Evolutionary conservation across 768 basidiomycete genomes (phyloP).

Genomic region (Boletus sp.): DNA sequence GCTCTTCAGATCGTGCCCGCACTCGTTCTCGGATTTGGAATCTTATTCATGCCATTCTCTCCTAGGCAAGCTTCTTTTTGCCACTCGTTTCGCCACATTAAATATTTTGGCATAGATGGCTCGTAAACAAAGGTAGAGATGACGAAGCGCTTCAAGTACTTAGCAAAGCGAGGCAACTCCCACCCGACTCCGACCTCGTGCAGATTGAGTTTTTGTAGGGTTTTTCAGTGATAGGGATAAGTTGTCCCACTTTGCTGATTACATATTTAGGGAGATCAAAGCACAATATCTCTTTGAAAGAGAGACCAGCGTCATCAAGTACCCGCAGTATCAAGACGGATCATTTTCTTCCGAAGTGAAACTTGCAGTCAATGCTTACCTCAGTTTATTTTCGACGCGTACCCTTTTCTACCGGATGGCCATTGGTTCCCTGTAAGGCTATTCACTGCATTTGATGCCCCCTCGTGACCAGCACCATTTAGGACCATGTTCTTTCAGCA

Average conservation of each 20-base stretch:
- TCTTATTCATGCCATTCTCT: slow-evolving; percentile 77
- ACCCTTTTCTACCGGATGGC: slow-evolving; percentile 60
- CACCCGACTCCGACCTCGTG: slow-evolving; percentile 59
- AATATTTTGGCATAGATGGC: slow-evolving; percentile 44
- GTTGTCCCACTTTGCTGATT: neutral
- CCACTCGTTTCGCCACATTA: neutral
- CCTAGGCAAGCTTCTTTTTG: slow-evolving; percentile 47
- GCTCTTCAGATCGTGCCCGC: slow-evolving; percentile 75
- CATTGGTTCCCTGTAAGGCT: slow-evolving; percentile 52
- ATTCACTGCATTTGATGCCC: neutral
- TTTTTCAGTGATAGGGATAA: neutral
- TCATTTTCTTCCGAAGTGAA: slow-evolving; percentile 54
- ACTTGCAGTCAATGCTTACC: slow-evolving; percentile 57
- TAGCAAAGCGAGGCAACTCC: slow-evolving; percentile 52
- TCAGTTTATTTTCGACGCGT: slow-evolving; percentile 53
- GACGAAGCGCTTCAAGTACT: slow-evolving; percentile 68
- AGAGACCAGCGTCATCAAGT: slow-evolving; percentile 52
- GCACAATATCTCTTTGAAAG: slow-evolving; percentile 73
- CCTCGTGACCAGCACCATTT: neutral
- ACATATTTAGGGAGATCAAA: slow-evolving; percentile 55
- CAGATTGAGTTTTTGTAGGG: slow-evolving; percentile 72
- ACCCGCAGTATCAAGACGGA: slow-evolving; percentile 65
- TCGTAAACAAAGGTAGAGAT: slow-evolving; percentile 74
- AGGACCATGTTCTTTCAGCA: slow-evolving; percentile 81
- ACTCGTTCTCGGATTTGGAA: slow-evolving; percentile 63